A percentile compares a stretch with the other conserved stretches of the same genome.
phyloP scores from a whole-genome alignment of 345 rosid genomes.

The Noccaea bulbosa region DNA sequence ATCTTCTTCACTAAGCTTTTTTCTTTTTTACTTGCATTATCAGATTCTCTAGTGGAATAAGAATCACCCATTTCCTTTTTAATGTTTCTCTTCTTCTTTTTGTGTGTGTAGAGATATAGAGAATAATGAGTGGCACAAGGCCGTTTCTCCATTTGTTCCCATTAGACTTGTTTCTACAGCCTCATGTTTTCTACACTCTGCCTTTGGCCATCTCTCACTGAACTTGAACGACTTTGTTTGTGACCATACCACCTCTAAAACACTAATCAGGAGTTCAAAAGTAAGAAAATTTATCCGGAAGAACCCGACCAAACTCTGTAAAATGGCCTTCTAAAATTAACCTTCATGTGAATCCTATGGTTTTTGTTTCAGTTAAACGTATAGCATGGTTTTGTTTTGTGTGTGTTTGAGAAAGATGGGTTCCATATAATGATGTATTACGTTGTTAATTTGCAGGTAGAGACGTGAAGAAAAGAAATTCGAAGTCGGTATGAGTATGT shows the following conservation, averaged over 20 bases:
- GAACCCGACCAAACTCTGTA: not conserved
- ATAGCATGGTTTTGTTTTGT: constrained; percentile 15
- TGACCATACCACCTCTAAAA: constrained; percentile 18
- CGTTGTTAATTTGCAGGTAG: constrained; percentile 36
- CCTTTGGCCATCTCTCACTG: constrained; percentile 27
- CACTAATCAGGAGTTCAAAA: not conserved
- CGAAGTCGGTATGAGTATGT: constrained; percentile 35
- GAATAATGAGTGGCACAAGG: constrained; percentile 41
- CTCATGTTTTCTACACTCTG: constrained; percentile 20
- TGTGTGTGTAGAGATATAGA: constrained; percentile 11
- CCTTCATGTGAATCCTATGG: not conserved
- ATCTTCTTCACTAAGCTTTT: constrained; percentile 39
- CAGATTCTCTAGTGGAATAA: constrained; percentile 42
- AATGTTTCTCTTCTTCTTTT: constrained; percentile 16
- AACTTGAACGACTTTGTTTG: constrained; percentile 27
- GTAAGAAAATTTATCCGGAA: not conserved
- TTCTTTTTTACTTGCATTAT: constrained; percentile 31
- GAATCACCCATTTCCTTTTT: constrained; percentile 41
- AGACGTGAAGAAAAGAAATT: constrained; percentile 40
- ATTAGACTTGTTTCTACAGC: constrained; percentile 27
- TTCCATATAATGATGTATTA: not conserved
- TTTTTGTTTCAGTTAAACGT: constrained; percentile 23
- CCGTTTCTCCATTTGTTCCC: constrained; percentile 32
- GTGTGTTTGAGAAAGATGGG: constrained; percentile 16
- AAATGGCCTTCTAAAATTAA: not conserved